These are phyloP conservation scores for Tilletia indica DNA, from an alignment of 1,284 basidiomycete species.

Conservation along the genomic window DNA sequence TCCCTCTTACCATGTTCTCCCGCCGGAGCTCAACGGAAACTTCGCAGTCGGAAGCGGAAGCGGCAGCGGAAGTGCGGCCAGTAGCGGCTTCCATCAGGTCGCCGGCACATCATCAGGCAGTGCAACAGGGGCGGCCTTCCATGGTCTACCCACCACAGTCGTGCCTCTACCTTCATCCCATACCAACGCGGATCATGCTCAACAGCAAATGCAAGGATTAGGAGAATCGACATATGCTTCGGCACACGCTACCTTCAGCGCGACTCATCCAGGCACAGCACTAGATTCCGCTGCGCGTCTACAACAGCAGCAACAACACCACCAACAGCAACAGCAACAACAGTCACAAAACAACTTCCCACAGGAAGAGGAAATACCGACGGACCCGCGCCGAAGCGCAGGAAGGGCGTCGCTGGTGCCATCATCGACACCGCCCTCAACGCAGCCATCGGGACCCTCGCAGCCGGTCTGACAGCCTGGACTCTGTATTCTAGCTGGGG, in stretches of 20 bases:
- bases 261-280: not conserved
- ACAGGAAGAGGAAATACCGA: slow-evolving; percentile 1
- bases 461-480: slow-evolving; percentile 12
- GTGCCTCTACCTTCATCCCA: not conserved
- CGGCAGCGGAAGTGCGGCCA: not conserved
- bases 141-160: not conserved
- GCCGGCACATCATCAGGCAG: too few relatives aligned
- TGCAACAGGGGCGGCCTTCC: not conserved
- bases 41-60: not conserved
- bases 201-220: not conserved
- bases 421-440: slow-evolving; percentile 12
- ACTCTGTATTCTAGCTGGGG: slow-evolving; percentile 9
- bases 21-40: not conserved
- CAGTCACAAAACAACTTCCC: not conserved
- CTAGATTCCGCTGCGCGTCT: slow-evolving; percentile 2
- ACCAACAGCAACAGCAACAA: too few relatives aligned
- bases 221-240: slow-evolving; percentile 15
- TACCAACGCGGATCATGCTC: not conserved
- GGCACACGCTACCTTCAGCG: not conserved
- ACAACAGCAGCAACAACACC: not conserved
- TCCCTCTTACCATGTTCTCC: slow-evolving; percentile 6
- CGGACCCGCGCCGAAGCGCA: slow-evolving; percentile 4
- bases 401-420: not conserved
- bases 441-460: slow-evolving; percentile 15
- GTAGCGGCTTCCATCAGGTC: not conserved